Evolutionary conservation across 805 yeast genomes (phyloP).

Genomic region (Nakazawaea laoshanensis): DNA sequence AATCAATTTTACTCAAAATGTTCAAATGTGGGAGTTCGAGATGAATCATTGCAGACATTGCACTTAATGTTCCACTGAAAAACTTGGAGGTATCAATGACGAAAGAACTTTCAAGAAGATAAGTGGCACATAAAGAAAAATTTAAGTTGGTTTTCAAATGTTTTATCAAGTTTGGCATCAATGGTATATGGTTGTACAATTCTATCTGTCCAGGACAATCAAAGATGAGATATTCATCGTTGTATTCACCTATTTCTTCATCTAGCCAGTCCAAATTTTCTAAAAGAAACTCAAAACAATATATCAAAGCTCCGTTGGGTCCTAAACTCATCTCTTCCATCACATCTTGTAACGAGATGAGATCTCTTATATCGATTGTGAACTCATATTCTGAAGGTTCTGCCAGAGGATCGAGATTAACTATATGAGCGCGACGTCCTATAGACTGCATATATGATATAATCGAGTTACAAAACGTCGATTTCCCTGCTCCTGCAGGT

Average conservation of each 20-base stretch:
- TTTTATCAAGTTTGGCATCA: conserved; percentile 78
- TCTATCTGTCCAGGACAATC: conserved; percentile 98
- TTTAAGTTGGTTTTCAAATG: conserved; percentile 75
- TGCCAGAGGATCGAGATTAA: conserved; percentile 95
- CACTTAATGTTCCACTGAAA: conserved; percentile 90
- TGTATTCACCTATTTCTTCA: conserved; percentile 92
- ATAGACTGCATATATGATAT: conserved; percentile 81
- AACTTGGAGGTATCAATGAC: conserved; percentile 86
- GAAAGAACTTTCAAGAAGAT: conserved; percentile 89
- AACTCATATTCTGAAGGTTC: conserved; percentile 88
- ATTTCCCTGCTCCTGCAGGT: conserved; percentile 96
- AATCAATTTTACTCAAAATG: conserved; percentile 78
- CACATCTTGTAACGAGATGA: conserved; percentile 85
- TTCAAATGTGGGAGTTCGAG: conserved; percentile 93
- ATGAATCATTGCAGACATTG: conserved; percentile 97
- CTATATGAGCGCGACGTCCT: conserved; percentile 91
- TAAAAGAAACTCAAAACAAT: conserved; percentile 86
- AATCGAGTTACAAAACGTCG: conserved; percentile 86
- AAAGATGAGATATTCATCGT: conserved; percentile 87
- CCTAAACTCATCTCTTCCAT: conserved; percentile 93
- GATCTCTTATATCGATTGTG: conserved; percentile 84
- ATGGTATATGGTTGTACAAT: conserved; percentile 89
- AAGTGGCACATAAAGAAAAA: conserved; percentile 88
- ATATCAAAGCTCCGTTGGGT: conserved; percentile 90
- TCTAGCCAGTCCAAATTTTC: conserved; percentile 95